Evolutionary conservation across 768 basidiomycete species (phyloP).

Genomic region (Lactarius indigo): DNA sequence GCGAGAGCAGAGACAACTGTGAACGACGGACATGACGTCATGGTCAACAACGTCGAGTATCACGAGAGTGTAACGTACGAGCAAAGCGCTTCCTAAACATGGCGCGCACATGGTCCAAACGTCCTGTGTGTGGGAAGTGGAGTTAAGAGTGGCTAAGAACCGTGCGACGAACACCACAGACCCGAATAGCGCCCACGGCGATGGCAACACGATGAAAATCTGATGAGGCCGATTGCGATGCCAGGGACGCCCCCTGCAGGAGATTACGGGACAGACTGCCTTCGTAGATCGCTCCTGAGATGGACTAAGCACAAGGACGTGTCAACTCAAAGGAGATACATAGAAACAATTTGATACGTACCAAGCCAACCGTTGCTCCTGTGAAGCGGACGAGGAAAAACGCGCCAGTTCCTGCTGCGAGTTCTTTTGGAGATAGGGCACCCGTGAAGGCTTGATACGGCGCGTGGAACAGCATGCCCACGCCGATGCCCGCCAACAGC

Average conservation of each 20-base stretch:
- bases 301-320: constrained; percentile 45
- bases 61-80: constrained; percentile 17
- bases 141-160: constrained; percentile 14
- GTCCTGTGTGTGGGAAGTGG: constrained; percentile 11
- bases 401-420: constrained; percentile 78
- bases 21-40: constrained; percentile 12
- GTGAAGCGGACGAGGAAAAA: constrained; percentile 88
- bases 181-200: constrained; percentile 20
- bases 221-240: neutral
- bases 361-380: constrained; percentile 78
- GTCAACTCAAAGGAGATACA: constrained; percentile 12
- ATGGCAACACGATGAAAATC: constrained; percentile 3
- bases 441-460: constrained; percentile 78
- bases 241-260: constrained; percentile 2
- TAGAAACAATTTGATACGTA: constrained; percentile 35
- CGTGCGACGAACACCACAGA: constrained; percentile 5
- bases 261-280: constrained; percentile 15
- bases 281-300: constrained; percentile 68
- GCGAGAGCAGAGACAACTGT: constrained; percentile 22
- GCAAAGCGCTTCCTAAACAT: constrained; percentile 24
- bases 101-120: constrained; percentile 27
- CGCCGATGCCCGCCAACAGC: constrained; percentile 67
- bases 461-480: constrained; percentile 83
- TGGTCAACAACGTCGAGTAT: neutral
- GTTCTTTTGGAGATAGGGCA: constrained; percentile 58